These are phyloP conservation scores for Nothophytophthora sp. DNA, from an alignment of 352 stramenopile species.

Conservation along the genomic window DNA sequence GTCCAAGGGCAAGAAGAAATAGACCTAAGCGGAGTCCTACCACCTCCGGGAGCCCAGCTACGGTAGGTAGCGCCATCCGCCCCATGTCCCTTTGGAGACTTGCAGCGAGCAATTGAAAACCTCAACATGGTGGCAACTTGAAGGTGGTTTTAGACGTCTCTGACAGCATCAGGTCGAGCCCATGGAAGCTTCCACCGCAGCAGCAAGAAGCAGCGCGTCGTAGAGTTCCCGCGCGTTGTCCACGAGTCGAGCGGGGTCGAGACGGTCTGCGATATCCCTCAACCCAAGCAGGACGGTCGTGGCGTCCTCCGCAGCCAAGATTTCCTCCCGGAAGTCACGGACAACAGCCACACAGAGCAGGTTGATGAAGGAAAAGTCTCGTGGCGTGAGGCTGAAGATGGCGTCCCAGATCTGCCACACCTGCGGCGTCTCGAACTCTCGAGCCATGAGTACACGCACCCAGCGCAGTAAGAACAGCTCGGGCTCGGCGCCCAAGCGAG, in stretches of 20 bases:
- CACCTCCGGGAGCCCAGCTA: too few species aligned
- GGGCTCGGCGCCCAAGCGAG: conserved; percentile 50
- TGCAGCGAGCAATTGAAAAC: conserved; percentile 2
- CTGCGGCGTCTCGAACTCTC: conserved; percentile 72
- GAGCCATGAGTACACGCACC: conserved; percentile 77
- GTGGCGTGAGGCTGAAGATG: conserved; percentile 71
- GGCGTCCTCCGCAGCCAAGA: conserved; percentile 59
- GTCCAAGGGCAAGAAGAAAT: conserved; percentile 28
- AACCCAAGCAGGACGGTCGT: conserved; percentile 60
- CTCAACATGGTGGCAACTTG: conserved; percentile 1
- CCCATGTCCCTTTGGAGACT: conserved; percentile 2
- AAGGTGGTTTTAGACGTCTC: conserved; percentile 15
- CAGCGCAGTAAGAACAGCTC: conserved; percentile 77
- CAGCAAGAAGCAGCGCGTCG: conserved; percentile 63
- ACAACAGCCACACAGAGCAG: conserved; percentile 75
- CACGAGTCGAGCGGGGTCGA: conserved; percentile 53
- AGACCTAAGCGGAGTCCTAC: too few species aligned
- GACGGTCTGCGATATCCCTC: conserved; percentile 50
- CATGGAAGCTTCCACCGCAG: conserved; percentile 51
- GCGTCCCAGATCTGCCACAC: conserved; percentile 83
- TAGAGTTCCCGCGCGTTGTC: conserved; percentile 66
- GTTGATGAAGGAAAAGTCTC: conserved; percentile 80
- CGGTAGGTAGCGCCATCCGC: too few species aligned
- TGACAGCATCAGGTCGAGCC: conserved; percentile 7
- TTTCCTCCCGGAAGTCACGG: conserved; percentile 63